A percentile compares a stretch with the other conserved stretches of the same genome.
These are phyloP conservation scores for Astrocystis sublimbata DNA, from an alignment of 495 filamentous ascomycete species.

Conservation along the genomic window DNA sequence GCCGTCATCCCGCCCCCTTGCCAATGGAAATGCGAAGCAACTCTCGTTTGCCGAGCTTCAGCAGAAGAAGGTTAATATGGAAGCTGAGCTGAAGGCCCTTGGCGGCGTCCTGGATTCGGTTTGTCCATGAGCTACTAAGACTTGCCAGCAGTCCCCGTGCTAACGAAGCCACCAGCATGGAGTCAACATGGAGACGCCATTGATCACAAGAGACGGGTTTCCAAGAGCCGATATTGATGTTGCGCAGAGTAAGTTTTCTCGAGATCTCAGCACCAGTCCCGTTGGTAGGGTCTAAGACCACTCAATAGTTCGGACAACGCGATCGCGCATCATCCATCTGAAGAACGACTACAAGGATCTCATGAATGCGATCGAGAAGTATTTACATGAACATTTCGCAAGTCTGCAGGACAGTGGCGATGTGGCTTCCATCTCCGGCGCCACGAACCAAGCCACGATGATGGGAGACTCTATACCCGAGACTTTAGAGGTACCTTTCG, in stretches of 20 bases:
- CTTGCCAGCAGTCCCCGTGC: background rate
- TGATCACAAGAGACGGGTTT: conserved; percentile 91
- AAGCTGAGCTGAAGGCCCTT: conserved; percentile 81
- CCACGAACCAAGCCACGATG: conserved; percentile 27
- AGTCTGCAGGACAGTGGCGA: conserved; percentile 41
- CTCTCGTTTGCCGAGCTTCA: conserved; percentile 61
- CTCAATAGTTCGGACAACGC: conserved; percentile 76
- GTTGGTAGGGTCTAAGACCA: conserved; percentile 22
- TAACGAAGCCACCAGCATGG: conserved; percentile 64
- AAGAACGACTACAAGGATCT: conserved; percentile 91
- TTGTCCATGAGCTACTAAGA: conserved; percentile 32
- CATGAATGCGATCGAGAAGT: conserved; percentile 78
- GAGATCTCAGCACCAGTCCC: background rate
- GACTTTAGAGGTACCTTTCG: conserved; percentile 71
- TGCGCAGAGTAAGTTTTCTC: conserved; percentile 71
- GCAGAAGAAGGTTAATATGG: conserved; percentile 75
- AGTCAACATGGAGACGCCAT: conserved; percentile 85
- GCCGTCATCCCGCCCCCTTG: conserved; percentile 57
- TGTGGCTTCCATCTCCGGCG: conserved; percentile 3
- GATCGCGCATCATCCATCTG: conserved; percentile 83
- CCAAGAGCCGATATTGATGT: conserved; percentile 93
- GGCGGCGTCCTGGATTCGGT: conserved; percentile 87
- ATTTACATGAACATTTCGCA: conserved; percentile 78
- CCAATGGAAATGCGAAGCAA: conserved; percentile 58
- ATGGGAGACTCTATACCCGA: conserved; percentile 41